Evolutionary conservation across 192 early-diverging fungal species (phyloP).

Genomic region (Nowakowskiella sp.): DNA sequence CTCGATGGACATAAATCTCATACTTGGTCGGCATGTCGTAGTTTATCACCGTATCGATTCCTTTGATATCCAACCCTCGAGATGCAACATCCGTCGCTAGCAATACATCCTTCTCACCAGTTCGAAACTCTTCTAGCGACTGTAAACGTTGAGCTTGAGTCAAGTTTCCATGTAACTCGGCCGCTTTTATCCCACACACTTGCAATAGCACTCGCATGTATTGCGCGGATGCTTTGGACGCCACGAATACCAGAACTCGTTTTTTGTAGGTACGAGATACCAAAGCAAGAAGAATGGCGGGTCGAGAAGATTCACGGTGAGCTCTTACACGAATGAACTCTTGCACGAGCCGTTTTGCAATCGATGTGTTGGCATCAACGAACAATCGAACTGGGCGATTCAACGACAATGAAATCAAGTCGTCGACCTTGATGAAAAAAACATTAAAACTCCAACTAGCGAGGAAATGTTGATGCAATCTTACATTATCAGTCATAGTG

Average conservation of each 20-base stretch:
- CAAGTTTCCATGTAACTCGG: slow-evolving; percentile 92
- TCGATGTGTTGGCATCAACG: slow-evolving; percentile 73
- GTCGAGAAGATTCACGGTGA: slow-evolving; percentile 74
- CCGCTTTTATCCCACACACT: slow-evolving; percentile 73
- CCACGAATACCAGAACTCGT: slow-evolving; percentile 87
- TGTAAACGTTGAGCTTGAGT: slow-evolving; percentile 81
- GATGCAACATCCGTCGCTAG: slow-evolving; percentile 95
- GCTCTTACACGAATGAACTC: slow-evolving; percentile 93
- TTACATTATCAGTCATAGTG: slow-evolving; percentile 94
- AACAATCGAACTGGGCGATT: slow-evolving; percentile 82
- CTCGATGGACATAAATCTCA: slow-evolving; percentile 87
- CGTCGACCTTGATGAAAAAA: slow-evolving; percentile 49
- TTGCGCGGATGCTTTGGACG: slow-evolving; percentile 89
- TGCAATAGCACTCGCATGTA: slow-evolving; percentile 98
- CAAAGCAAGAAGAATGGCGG: slow-evolving; percentile 77
- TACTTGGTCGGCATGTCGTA: slow-evolving; percentile 95
- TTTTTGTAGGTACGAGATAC: slow-evolving; percentile 72
- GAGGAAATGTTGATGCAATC: background rate
- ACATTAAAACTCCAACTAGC: background rate
- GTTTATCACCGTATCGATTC: slow-evolving; percentile 96
- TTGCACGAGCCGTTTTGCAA: slow-evolving; percentile 71
- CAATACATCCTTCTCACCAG: slow-evolving; percentile 76
- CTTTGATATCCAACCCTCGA: slow-evolving; percentile 94
- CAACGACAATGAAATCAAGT: slow-evolving; percentile 88
- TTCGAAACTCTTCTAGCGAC: slow-evolving; percentile 83